These are phyloP conservation scores for Magnaporthales sp. DNA, from an alignment of 2,329 filamentous ascomycete genomes.

Conservation along the genomic window DNA sequence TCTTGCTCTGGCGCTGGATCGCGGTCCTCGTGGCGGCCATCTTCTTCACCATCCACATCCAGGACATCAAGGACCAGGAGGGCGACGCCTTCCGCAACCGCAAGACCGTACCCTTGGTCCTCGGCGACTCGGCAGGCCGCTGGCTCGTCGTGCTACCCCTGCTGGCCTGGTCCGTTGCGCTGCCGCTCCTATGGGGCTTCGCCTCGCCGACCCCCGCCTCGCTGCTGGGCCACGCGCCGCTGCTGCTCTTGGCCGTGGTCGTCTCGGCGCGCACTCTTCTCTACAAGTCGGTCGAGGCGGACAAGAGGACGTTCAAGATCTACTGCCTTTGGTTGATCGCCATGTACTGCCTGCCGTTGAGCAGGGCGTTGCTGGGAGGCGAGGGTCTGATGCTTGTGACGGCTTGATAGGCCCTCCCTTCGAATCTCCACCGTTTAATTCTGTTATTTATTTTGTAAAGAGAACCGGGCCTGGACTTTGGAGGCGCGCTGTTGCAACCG, in stretches of 20 bases:
- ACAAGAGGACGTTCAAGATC: conserved; percentile 7
- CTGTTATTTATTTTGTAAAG: not conserved
- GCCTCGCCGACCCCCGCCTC: not conserved
- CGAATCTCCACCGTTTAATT: not conserved
- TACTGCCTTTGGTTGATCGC: conserved; percentile 4
- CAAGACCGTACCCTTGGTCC: conserved; percentile 7
- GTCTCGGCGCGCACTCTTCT: not conserved
- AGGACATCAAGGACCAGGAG: conserved; percentile 14
- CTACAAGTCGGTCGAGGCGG: not conserved
- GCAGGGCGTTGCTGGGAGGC: conserved; percentile 1
- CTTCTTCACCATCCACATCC: conserved; percentile 15
- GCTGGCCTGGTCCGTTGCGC: not conserved
- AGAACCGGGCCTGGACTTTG: not conserved
- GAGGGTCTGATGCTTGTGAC: conserved; percentile 2
- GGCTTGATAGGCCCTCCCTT: not conserved
- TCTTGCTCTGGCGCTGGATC: conserved; percentile 7
- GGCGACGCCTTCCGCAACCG: conserved; percentile 11
- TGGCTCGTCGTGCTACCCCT: conserved; percentile 5
- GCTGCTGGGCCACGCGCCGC: not conserved
- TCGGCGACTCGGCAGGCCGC: conserved; percentile 3
- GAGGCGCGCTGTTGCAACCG: too few species aligned
- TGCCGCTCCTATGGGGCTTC: conserved; percentile 3
- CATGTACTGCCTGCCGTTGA: conserved; percentile 5
- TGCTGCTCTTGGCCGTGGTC: not conserved
- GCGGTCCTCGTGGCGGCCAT: conserved; percentile 10